phyloP scores from a whole-genome alignment of 306 rosid species.

The Canavalia gladiata region DNA sequence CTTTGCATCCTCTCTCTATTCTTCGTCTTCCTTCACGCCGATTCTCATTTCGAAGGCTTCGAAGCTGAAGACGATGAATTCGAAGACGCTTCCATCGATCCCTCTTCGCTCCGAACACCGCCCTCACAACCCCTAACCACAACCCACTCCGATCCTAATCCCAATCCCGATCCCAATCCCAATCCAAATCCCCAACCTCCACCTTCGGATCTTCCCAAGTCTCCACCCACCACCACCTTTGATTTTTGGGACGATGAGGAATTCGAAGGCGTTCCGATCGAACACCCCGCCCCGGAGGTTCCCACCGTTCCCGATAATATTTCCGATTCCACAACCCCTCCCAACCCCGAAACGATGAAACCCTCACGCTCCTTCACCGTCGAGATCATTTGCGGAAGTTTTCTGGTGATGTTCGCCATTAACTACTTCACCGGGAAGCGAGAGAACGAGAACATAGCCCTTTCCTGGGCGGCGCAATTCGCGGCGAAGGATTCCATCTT shows the following conservation, averaged over 20 bases:
- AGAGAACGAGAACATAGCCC: slow-evolving; percentile 88
- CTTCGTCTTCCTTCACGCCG: slow-evolving; percentile 47
- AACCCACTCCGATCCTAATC: slow-evolving; percentile 54
- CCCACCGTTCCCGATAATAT: slow-evolving; percentile 46
- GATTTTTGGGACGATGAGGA: slow-evolving; percentile 97
- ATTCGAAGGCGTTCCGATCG: slow-evolving; percentile 85
- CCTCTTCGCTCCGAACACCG: slow-evolving; percentile 65
- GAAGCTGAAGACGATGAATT: slow-evolving; percentile 72
- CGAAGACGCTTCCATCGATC: slow-evolving; percentile 63
- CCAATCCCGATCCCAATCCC: slow-evolving; percentile 32
- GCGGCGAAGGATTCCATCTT: slow-evolving; percentile 77
- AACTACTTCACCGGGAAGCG: slow-evolving; percentile 91
- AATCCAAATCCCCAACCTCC: slow-evolving; percentile 38
- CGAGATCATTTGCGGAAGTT: slow-evolving; percentile 77
- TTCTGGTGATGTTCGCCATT: slow-evolving; percentile 67
- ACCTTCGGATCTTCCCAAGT: slow-evolving; percentile 61
- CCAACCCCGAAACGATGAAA: not conserved
- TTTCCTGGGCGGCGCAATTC: slow-evolving; percentile 86
- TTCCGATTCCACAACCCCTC: not conserved
- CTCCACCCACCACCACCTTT: slow-evolving; percentile 66
- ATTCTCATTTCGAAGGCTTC: slow-evolving; percentile 91
- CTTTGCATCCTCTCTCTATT: slow-evolving; percentile 22
- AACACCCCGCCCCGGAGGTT: slow-evolving; percentile 33
- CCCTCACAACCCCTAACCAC: slow-evolving; percentile 53
- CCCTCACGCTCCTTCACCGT: slow-evolving; percentile 56